Percentiles rank a stretch among this genome's conserved stretches.
Evolutionary conservation across 2,329 filamentous ascomycete species (phyloP).

Genomic region (Pseudogymnoascus sp.): DNA sequence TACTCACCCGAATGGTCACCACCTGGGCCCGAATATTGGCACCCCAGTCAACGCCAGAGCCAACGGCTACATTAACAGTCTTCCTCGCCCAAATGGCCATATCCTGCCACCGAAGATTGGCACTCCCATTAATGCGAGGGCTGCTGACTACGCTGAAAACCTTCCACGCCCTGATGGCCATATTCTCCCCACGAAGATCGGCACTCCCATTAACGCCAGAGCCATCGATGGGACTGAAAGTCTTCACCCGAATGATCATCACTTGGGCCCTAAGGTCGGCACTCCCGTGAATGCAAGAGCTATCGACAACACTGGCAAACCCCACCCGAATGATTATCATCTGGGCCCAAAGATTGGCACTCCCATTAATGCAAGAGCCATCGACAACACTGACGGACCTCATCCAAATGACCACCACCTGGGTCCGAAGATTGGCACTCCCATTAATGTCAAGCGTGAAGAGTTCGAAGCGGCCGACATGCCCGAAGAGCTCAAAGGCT

Average conservation of each 20-base stretch:
- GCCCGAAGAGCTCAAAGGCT: not conserved
- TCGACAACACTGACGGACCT: not conserved
- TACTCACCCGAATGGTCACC: not conserved
- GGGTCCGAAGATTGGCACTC: not conserved
- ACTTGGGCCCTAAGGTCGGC: not conserved
- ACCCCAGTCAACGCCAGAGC: not conserved
- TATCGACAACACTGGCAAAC: not conserved
- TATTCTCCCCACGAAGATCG: not conserved
- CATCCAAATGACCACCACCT: not conserved
- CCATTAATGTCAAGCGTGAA: not conserved
- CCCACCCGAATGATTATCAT: not conserved
- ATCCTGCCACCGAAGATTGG: not conserved
- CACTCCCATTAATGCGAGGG: not conserved
- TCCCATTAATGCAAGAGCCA: not conserved
- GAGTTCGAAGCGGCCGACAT: not conserved
- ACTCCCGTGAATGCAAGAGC: not conserved
- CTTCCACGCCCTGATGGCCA: not conserved
- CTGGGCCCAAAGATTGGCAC: not conserved
- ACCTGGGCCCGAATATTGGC: not conserved
- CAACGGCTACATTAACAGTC: no score
- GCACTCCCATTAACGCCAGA: not conserved
- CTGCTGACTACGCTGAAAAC: not conserved
- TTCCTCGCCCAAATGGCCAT: not conserved
- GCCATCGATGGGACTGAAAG: no score
- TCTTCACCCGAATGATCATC: not conserved